Conservation (phyloP, 2,329 filamentous ascomycete species). For the Colletotrichum cordylinicola region DNA sequence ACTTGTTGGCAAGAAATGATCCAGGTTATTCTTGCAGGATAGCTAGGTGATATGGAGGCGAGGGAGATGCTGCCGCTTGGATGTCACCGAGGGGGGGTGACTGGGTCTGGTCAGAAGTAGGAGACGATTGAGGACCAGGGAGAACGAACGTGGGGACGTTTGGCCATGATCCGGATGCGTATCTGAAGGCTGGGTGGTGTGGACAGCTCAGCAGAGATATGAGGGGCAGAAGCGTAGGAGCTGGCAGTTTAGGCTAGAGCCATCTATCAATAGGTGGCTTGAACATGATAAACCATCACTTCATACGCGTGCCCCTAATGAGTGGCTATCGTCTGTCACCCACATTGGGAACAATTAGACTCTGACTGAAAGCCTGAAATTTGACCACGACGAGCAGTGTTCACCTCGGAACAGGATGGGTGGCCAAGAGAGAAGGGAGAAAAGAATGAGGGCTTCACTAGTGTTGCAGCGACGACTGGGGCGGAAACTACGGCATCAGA, state of each 20-base stretch:
- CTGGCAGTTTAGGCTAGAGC: slow-evolving; percentile 9
- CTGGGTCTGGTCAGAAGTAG: neutral
- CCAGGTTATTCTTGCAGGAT: neutral
- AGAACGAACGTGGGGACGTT: neutral
- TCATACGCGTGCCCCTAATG: neutral
- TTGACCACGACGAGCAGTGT: neutral
- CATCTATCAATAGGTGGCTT: slow-evolving; percentile 18
- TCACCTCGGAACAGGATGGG: neutral
- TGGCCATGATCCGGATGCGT: neutral
- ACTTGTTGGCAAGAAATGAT: neutral
- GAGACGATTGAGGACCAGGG: neutral
- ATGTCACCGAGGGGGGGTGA: neutral
- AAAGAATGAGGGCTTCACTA: slow-evolving; percentile 1
- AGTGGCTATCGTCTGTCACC: neutral
- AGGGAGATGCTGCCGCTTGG: neutral
- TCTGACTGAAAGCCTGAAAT: neutral
- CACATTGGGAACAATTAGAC: neutral
- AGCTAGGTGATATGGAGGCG: neutral
- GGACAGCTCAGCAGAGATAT: neutral
- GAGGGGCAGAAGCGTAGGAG: slow-evolving; percentile 1
- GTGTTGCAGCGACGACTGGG: neutral
- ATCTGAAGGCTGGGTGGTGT: slow-evolving; percentile 11
- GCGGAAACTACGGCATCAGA: neutral
- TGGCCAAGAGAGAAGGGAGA: slow-evolving; percentile 13
- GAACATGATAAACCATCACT: slow-evolving; percentile 20